Evolutionary conservation across 1,139 yeast genomes (phyloP).

Genomic region (Yamadazyma membranifaciens): DNA sequence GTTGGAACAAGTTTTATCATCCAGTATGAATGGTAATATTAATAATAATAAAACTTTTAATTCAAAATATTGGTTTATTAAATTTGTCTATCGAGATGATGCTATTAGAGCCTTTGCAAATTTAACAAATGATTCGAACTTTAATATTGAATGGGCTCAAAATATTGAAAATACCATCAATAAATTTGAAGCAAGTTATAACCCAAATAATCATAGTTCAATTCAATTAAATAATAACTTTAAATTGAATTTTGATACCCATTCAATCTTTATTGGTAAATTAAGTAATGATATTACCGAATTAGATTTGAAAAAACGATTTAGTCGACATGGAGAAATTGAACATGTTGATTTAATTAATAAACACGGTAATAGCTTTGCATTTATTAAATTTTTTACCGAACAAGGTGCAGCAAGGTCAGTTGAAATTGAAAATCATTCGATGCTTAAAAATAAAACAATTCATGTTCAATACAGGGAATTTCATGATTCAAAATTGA

Average conservation of each 20-base stretch:
- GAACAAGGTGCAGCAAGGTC: conserved; percentile 83
- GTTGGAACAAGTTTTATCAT: conserved; percentile 63
- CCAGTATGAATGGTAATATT: conserved; percentile 39
- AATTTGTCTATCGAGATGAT: conserved; percentile 83
- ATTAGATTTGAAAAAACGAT: conserved; percentile 53
- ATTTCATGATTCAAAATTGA: conserved; percentile 28
- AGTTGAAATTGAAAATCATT: conserved; percentile 77
- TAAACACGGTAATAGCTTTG: conserved; percentile 57
- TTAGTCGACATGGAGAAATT: conserved; percentile 66
- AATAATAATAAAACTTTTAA: conserved; percentile 6
- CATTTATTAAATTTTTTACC: conserved; percentile 62
- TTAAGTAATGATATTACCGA: conserved; percentile 54
- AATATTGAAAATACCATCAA: conserved; percentile 47
- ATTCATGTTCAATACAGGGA: conserved; percentile 85
- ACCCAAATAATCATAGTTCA: background rate
- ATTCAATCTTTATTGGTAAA: conserved; percentile 77
- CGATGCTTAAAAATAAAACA: conserved; percentile 67
- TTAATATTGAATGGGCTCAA: conserved; percentile 81
- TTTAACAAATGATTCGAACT: conserved; percentile 51
- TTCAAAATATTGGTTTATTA: conserved; percentile 68
- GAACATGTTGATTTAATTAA: conserved; percentile 53
- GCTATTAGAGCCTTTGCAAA: conserved; percentile 85
- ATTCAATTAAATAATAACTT: background rate
- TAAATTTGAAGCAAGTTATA: conserved; percentile 1
- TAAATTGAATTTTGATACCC: conserved; percentile 52